These are phyloP conservation scores for Lizanozyma gosingica DNA, from an alignment of 1,139 yeast species.

Conservation along the genomic window DNA sequence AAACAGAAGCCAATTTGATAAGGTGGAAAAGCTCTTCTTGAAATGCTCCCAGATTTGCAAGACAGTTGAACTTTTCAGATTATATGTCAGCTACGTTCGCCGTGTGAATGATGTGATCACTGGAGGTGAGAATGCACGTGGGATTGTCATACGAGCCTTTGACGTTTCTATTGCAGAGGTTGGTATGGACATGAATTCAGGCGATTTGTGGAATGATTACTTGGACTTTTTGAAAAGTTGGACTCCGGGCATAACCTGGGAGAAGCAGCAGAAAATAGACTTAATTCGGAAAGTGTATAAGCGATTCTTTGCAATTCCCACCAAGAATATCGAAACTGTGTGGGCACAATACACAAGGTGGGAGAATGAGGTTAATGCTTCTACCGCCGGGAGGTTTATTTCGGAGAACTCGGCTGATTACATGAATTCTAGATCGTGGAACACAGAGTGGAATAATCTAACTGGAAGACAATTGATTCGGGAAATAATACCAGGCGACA, in stretches of 20 bases:
- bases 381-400: constrained; percentile 78
- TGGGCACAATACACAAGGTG: constrained; percentile 81
- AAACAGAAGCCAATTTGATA: constrained; percentile 57
- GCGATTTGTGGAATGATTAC: constrained; percentile 75
- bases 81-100: constrained; percentile 72
- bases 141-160: constrained; percentile 70
- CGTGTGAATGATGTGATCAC: constrained; percentile 71
- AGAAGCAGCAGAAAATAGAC: constrained; percentile 76
- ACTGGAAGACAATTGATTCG: constrained; percentile 36
- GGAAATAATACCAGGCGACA: constrained; percentile 28
- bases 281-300: constrained; percentile 68
- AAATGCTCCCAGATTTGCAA: constrained; percentile 52
- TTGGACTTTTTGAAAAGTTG: constrained; percentile 69
- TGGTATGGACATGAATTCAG: constrained; percentile 69
- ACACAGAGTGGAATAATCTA: constrained; percentile 58
- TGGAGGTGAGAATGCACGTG: constrained; percentile 80
- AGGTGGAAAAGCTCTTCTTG: constrained; percentile 57
- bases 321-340: constrained; percentile 60
- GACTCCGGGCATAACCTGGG: constrained; percentile 80
- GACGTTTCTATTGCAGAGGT: constrained; percentile 75
- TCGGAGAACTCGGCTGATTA: constrained; percentile 80
- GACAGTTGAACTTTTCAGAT: constrained; percentile 60
- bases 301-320: constrained; percentile 62
- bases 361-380: constrained; percentile 68
- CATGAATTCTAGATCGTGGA: constrained; percentile 80